Evolutionary conservation across 2,329 filamentous ascomycete genomes (phyloP).

Genomic region (Trichoderma gracile): DNA sequence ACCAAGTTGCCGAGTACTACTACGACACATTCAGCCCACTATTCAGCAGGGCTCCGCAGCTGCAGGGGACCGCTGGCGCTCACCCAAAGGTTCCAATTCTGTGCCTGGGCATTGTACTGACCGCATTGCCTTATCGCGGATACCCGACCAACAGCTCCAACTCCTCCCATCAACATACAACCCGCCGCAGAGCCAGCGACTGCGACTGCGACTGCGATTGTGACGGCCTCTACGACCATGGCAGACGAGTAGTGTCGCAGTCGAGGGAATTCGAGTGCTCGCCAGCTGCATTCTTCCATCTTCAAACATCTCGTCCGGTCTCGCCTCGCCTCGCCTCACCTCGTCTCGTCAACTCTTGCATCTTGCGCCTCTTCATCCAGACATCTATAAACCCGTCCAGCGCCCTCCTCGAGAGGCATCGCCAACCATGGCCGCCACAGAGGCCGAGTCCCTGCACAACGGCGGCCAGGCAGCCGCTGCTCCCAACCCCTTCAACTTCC

Average conservation of each 20-base stretch:
- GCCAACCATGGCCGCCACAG: conserved; percentile 14
- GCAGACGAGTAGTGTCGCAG: background rate
- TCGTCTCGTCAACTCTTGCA: background rate
- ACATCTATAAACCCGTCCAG: background rate
- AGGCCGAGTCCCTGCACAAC: conserved; percentile 27
- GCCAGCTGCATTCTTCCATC: background rate
- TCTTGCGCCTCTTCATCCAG: background rate
- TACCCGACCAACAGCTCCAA: too few relatives aligned
- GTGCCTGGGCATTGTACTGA: too few relatives aligned
- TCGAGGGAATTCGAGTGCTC: background rate
- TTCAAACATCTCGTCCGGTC: background rate
- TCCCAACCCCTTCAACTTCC: conserved; percentile 88
- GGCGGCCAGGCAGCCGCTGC: conserved; percentile 33
- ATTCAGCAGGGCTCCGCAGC: background rate
- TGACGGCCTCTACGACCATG: background rate
- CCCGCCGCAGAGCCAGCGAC: background rate
- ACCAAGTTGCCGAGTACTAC: too few relatives aligned
- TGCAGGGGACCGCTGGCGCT: background rate
- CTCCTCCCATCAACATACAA: background rate
- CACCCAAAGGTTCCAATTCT: too few relatives aligned
- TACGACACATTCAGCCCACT: too few relatives aligned
- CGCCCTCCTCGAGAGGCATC: background rate
- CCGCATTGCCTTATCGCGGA: too few relatives aligned
- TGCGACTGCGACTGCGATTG: background rate
- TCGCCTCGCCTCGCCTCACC: too few relatives aligned